Percentiles rank a stretch among this genome's conserved stretches.
Conservation (phyloP, 2,329 filamentous ascomycete species). For the Alternaria alternata region DNA sequence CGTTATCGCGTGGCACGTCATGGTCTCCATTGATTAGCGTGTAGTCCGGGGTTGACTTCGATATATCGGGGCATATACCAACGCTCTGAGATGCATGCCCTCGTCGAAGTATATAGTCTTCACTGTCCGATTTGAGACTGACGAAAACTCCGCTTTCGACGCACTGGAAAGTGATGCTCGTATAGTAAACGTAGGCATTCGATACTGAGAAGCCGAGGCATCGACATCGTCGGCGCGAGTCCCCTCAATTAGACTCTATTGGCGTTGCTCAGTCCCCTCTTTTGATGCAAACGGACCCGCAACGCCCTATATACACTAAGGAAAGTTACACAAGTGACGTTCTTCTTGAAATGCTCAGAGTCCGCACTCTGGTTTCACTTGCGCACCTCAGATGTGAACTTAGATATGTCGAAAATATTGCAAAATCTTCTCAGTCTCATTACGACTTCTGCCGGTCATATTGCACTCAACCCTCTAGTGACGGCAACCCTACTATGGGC, state of each 20-base stretch:
- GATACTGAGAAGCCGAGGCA: constrained; percentile 8
- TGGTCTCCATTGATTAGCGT: neutral
- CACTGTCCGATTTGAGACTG: neutral
- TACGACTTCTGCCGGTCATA: constrained; percentile 28
- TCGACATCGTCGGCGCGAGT: constrained; percentile 4
- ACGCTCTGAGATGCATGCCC: neutral
- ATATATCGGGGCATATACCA: neutral
- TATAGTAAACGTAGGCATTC: neutral
- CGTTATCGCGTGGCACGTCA: neutral
- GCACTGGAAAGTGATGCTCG: too few relatives aligned
- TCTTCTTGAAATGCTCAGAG: neutral
- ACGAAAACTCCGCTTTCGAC: too few relatives aligned
- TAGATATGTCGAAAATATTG: constrained; percentile 30
- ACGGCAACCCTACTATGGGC: constrained; percentile 41
- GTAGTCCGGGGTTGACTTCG: neutral
- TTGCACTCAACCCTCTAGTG: constrained; percentile 42
- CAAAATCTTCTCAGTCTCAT: constrained; percentile 28
- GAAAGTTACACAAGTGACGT: neutral
- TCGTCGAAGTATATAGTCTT: neutral
- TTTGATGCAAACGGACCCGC: constrained; percentile 11
- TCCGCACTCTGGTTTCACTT: neutral
- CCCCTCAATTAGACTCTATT: constrained; percentile 4
- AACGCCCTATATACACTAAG: neutral
- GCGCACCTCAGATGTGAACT: neutral
- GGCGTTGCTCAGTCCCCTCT: constrained; percentile 6